Percentiles rank a stretch among this genome's conserved stretches.
These are phyloP conservation scores for Sphaerulina vaccinii DNA, from an alignment of 2,329 filamentous ascomycete species.

Conservation along the genomic window DNA sequence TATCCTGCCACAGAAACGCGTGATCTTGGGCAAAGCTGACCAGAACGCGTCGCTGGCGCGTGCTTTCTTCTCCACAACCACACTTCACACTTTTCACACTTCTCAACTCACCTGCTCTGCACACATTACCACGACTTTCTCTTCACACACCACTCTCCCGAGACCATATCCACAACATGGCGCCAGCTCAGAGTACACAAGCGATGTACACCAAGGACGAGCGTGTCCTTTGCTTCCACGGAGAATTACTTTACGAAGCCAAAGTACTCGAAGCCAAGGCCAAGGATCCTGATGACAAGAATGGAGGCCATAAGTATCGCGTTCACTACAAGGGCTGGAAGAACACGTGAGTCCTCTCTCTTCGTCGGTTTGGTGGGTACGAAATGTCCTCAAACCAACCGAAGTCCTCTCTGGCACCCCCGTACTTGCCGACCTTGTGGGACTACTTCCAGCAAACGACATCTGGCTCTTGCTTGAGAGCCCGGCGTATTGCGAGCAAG, in stretches of 20 bases:
- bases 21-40: too few relatives aligned
- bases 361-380: background rate
- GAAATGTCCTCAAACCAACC: background rate
- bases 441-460: background rate
- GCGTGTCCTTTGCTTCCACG: slow-evolving; percentile 93
- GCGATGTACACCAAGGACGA: slow-evolving; percentile 70
- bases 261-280: slow-evolving; percentile 80
- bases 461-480: too few relatives aligned
- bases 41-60: too few relatives aligned
- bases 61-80: too few relatives aligned
- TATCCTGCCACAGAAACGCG: too few relatives aligned
- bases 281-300: slow-evolving; percentile 63
- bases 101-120: background rate
- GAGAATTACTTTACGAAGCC: slow-evolving; percentile 95
- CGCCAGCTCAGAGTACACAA: slow-evolving; percentile 21
- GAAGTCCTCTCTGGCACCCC: background rate
- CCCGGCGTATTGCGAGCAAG: too few relatives aligned
- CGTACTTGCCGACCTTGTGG: background rate
- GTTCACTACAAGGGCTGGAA: slow-evolving; percentile 99
- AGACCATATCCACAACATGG: slow-evolving; percentile 15
- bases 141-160: background rate
- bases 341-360: slow-evolving; percentile 68
- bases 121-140: background rate
- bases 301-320: slow-evolving; percentile 78
- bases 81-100: too few relatives aligned